A percentile compares a stretch with the other conserved stretches of the same genome.
Evolutionary conservation across 106 monocot genomes (phyloP).

Genomic region (Narthecium ossifragum): DNA sequence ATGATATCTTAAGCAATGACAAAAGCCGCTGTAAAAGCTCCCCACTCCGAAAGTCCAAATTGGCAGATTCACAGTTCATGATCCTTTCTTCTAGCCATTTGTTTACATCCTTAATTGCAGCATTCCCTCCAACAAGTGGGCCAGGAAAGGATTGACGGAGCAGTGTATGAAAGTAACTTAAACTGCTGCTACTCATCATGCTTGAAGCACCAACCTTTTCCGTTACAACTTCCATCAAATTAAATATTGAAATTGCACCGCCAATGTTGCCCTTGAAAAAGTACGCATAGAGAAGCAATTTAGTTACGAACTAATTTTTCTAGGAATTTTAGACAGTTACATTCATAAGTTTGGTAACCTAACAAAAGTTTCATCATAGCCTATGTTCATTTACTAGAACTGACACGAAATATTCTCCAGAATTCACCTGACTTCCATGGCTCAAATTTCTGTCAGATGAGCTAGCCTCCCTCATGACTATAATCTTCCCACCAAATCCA

Average conservation of each 20-base stretch:
- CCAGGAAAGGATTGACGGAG: constrained; percentile 84
- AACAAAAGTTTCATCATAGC: no score
- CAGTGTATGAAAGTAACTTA: constrained; percentile 55
- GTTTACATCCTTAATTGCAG: constrained; percentile 76
- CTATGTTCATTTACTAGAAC: no score
- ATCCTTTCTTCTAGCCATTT: constrained; percentile 95
- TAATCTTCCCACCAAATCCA: constrained; percentile 95
- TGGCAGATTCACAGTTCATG: constrained; percentile 35
- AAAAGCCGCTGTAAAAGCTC: constrained; percentile 61
- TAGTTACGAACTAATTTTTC: background rate
- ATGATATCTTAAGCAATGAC: constrained; percentile 74
- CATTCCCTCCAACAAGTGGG: constrained; percentile 88
- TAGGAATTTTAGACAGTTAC: background rate
- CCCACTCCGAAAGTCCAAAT: constrained; percentile 45
- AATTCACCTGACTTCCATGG: constrained; percentile 54
- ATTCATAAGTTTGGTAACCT: background rate
- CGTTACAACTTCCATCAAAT: constrained; percentile 54
- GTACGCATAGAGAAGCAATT: no score
- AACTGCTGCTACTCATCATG: constrained; percentile 2
- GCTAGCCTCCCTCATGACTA: constrained; percentile 59
- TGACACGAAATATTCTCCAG: background rate
- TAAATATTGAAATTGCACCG: constrained; percentile 49
- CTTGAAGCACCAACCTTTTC: constrained; percentile 29
- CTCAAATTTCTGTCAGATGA: constrained; percentile 23
- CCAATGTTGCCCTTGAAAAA: constrained; percentile 36